Conservation (phyloP, 257 asterid species). For the Orobanche coerulescens region DNA sequence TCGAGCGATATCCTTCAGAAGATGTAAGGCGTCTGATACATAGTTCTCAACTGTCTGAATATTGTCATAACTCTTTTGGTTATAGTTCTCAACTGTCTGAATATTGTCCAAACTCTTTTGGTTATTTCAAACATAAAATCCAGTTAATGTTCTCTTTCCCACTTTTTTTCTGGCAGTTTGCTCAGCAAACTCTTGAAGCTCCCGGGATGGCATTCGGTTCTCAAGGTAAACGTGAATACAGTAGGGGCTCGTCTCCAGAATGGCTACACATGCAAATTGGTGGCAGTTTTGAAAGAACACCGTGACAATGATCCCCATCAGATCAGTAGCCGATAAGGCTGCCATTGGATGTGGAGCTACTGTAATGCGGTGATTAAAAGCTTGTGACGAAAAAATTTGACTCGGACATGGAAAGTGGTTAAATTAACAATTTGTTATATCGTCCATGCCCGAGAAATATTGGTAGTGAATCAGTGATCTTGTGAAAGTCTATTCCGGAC, state of each 20-base stretch:
- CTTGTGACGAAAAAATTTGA: background rate
- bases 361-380: background rate
- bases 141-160: background rate
- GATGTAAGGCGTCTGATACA: constrained; percentile 39
- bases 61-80: background rate
- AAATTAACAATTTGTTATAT: too few species aligned
- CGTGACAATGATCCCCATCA: constrained; percentile 23
- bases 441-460: too few species aligned
- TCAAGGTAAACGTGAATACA: constrained; percentile 45
- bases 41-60: constrained; percentile 6
- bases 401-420: background rate
- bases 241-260: constrained; percentile 51
- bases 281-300: constrained; percentile 47
- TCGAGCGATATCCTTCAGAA: constrained; percentile 58
- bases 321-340: constrained; percentile 5
- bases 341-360: constrained; percentile 13
- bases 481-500: constrained; percentile 5
- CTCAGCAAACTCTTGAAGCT: constrained; percentile 48
- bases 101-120: background rate
- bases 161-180: constrained; percentile 29
- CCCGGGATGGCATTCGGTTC: constrained; percentile 45
- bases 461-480: too few species aligned
- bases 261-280: constrained; percentile 90
- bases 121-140: background rate
- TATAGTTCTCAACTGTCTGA: background rate